A percentile compares a stretch with the other conserved stretches of the same genome.
phyloP scores from a whole-genome alignment of 306 rosid genomes.

The Rubus idaeus region DNA sequence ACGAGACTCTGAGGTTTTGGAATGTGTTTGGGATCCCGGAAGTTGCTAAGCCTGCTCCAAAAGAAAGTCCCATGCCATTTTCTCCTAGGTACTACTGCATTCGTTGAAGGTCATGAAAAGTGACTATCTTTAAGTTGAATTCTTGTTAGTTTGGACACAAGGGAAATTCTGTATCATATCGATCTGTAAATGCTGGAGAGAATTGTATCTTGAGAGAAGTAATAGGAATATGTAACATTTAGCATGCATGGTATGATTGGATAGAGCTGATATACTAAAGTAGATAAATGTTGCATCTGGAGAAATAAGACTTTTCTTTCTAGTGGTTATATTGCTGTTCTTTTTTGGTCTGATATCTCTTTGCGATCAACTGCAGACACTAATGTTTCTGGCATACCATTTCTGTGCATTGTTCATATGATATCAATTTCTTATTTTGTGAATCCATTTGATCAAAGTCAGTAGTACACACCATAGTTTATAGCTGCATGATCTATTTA shows the following conservation, averaged over 20 bases:
- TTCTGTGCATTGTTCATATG: neutral
- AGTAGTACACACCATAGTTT: no score
- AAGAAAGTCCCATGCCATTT: constrained; percentile 36
- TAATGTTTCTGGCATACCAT: neutral
- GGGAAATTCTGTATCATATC: neutral
- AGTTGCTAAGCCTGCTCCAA: constrained; percentile 30
- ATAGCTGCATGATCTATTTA: no score
- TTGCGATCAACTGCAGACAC: neutral
- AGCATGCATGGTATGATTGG: neutral
- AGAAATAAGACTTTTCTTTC: neutral
- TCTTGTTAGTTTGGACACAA: neutral
- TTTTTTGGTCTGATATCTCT: neutral
- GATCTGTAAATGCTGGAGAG: neutral
- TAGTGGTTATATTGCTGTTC: neutral
- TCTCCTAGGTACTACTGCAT: constrained; percentile 23
- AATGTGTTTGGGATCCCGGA: constrained; percentile 53
- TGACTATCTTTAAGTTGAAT: neutral
- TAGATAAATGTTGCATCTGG: neutral
- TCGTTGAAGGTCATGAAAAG: constrained; percentile 1
- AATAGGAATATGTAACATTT: neutral
- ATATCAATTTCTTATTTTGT: neutral
- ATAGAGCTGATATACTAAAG: neutral
- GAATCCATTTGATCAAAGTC: no score
- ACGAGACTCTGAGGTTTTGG: constrained; percentile 49
- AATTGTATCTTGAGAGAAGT: neutral